A percentile compares a stretch with the other conserved stretches of the same genome.
phyloP scores from a whole-genome alignment of 345 rosid genomes.

The Stellera chamaejasme region DNA sequence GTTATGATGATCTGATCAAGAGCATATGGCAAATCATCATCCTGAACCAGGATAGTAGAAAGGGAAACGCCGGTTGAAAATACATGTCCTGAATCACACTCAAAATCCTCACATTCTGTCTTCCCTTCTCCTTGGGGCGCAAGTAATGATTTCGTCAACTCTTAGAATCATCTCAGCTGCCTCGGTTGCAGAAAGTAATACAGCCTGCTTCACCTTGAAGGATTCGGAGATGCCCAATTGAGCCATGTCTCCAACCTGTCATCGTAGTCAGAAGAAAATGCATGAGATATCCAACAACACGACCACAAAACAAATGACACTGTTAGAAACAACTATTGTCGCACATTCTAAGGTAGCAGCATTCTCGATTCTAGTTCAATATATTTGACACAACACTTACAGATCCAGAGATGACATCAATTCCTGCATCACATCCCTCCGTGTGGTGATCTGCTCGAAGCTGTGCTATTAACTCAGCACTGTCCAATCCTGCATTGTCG shows the following conservation, averaged over 20 bases:
- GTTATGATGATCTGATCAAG: no score
- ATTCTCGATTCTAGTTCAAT: neutral
- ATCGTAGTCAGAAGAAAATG: neutral
- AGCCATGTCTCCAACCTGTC: slow-evolving; percentile 86
- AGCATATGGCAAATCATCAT: no score
- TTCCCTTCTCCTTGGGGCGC: slow-evolving; percentile 78
- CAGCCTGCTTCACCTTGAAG: slow-evolving; percentile 95
- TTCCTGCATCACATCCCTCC: slow-evolving; percentile 75
- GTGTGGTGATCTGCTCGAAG: slow-evolving; percentile 96
- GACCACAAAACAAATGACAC: no score
- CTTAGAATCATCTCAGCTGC: slow-evolving; percentile 89
- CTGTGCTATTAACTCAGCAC: slow-evolving; percentile 88
- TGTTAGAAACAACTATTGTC: no score
- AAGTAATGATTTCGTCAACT: slow-evolving; percentile 74
- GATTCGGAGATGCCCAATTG: slow-evolving; percentile 82
- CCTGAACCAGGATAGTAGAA: no score
- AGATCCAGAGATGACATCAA: slow-evolving; percentile 88
- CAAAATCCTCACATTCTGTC: slow-evolving; percentile 52
- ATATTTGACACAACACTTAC: slow-evolving; percentile 37
- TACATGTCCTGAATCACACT: no score
- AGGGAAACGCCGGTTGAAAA: no score
- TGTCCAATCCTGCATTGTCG: slow-evolving; percentile 97
- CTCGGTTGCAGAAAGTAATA: slow-evolving; percentile 90
- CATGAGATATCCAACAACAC: neutral
- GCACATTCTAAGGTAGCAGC: no score